Base-by-base conservation (phyloP, 2,329 filamentous ascomycete genomes). In the Aspergillus ustus region DNA sequence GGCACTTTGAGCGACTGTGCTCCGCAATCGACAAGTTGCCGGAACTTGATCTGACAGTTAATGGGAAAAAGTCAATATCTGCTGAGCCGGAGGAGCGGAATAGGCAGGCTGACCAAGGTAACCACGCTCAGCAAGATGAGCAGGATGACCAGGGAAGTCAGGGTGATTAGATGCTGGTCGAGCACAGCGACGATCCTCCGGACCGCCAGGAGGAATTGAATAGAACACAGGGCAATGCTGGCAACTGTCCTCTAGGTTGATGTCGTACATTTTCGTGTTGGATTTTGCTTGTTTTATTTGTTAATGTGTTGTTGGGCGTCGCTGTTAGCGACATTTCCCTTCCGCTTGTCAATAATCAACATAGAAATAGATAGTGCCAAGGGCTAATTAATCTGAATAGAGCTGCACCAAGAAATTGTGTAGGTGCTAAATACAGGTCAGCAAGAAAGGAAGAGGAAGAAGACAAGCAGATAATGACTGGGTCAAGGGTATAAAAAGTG, bases 11-110 rank as follows among this genome's bases (percentile, higher is more conserved):
- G 37, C 19, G 37, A 52, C 48, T 62, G 20, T 20, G 28, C 17
- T 48, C 46, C 19, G 57, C 52, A 20, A 46, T 62, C 25, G 46
- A 52, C 25, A 31, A n/a, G 13, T 13, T 61, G 17, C 44, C 60
- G 7, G 20, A 2, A 15, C 15, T 40, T 15, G 11, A 40, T 34
- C 13, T 34, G 31, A 34, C 8, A 5, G 34, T 40, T 11, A 15
- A 40, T 40, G 34, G 11, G 15, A 4, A 40, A 5, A 15, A 15
- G 6, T 40, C 34, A 40, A 15, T 11, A 15, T 40, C 34, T 11
- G 34, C 11, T 40, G 34, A 40, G 25, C 25, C 25, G 25, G 25
- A 25, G 25, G 25, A 25, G 25, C 25, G 25, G 25, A 25, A 25
- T 25, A 25, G 25, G 25, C 25, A 25, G 25, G 3, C 25, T 25